Evolutionary conservation across 768 basidiomycete species (phyloP), one percentile per base, ranked within the genome.

Genomic region (Amanita fuliginea): DNA sequence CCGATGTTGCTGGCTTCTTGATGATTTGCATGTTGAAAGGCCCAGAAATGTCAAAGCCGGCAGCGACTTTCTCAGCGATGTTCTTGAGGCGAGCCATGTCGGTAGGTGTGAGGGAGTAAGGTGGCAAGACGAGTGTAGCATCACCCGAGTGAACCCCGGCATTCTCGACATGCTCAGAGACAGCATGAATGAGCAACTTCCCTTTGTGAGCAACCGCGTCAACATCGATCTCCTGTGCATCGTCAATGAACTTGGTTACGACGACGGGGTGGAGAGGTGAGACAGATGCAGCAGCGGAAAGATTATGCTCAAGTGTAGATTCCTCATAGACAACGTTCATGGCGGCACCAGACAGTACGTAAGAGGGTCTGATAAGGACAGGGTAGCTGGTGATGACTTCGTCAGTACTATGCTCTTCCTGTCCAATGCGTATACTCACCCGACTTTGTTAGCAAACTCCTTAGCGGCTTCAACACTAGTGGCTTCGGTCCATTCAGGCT

Each of bases 1-100:
- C 62, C 13, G 35, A 37, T 19, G 72, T 73, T 2, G 77, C 66
- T 9, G 72, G 74, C 63, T 91, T 90, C 62, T 87, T 81, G 70
- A 99, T 98, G 64, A 99, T 80, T 66, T 99, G 96, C 94, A 99
- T 99, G 66, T 99, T 99, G 82, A 82, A 99, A 6, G 96, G 96
- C 32, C 96, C 96, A 22, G 92, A 96, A 47, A 99, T 98, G 59
- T 96, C 75, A 67, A 98, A 96, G 8, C 93, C 96, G 34, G 75
- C 72, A 30, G 92, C 95, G 53, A 99, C 94, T 70, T 96, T 97
- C 65, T 89, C 80, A 0, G 95, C 91, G 53, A 98, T 97, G 45
- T 75, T 77, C 73, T 97, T 98, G 54, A 97, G 73, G 51, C 93
- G 89, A 7, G 72, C 73, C 71, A 99, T 81, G 58, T 98, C 96